Evolutionary conservation across 2,329 filamentous ascomycete species (phyloP), one percentile per base, ranked within the genome.

Genomic region (Grosmannia huntii): DNA sequence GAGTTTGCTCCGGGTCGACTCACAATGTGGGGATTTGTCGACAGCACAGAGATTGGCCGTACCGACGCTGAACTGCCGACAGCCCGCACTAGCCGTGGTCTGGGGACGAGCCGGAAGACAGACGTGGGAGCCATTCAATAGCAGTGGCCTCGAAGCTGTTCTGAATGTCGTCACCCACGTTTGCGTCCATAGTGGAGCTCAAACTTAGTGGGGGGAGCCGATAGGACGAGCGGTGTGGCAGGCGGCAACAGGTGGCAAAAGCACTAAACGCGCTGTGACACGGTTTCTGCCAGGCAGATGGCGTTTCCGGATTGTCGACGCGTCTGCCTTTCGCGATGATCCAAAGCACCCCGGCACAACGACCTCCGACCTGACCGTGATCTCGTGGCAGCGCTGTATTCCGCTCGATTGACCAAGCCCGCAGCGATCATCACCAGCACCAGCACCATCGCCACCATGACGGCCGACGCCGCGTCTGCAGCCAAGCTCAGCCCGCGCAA

Each of bases 1-100:
- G 11, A 12, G n/a, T 16, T n/a, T 9, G 12, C 9, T 7, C 10
- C 19, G 16, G 7, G 16, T 36, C 44, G 31, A 56, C 31, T 23
- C 64, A 83, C 80, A 66, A 84, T 83, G 60, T 76, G 69, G 6
- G 75, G 71, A 60, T 83, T 83, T 48, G 71, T 74, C 9, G 73
- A 66, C 23, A 83, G 65, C 7, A 75, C 79, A 41, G 76, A 76
- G 4, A 81, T 61, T 19, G 65, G 59, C 36, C 79, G 67, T 3
- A 46, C 21, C 0, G 53, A 44, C 61, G 60, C 61, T 10, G 21
- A 21, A 14, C n/a, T 7, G 48, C 16, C n/a, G 58, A 14, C 53
- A 55, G 58, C 53, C 23, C 54, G 64, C 57, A 55, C 66, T 60
- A 51, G 62, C 38, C 59, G 58, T 21, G 65, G 60, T 36, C 69